Conservation (phyloP, 768 basidiomycete species). For the Rickenella mellea region DNA sequence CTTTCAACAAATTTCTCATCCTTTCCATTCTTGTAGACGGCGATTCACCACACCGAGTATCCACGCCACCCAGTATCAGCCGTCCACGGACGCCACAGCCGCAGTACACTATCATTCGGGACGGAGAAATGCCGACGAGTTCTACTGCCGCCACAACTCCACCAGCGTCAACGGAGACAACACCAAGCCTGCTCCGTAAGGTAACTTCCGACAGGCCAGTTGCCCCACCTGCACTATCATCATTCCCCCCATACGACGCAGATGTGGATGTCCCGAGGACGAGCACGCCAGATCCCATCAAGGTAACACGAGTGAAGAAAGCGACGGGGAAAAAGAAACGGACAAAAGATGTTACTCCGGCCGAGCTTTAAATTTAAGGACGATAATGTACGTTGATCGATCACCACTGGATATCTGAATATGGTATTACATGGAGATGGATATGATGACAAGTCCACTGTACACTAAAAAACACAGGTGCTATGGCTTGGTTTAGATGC, state of each 20-base stretch:
- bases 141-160: slow-evolving; percentile 22
- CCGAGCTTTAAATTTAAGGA: slow-evolving; percentile 1
- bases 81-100: slow-evolving; percentile 30
- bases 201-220: not conserved
- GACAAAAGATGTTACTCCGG: slow-evolving; percentile 18
- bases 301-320: slow-evolving; percentile 68
- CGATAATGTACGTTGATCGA: not conserved
- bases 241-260: slow-evolving; percentile 48
- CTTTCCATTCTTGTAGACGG: not conserved
- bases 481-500: no score
- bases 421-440: no score
- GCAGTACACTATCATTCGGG: slow-evolving; percentile 59
- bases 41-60: no score
- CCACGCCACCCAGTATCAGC: no score
- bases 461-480: no score
- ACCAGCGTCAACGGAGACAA: slow-evolving; percentile 13
- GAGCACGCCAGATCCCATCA: slow-evolving; percentile 61
- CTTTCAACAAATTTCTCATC: not conserved
- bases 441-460: no score
- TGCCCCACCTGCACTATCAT: slow-evolving; percentile 17
- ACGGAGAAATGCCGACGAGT: slow-evolving; percentile 72
- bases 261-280: slow-evolving; percentile 40
- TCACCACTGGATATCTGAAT: no score
- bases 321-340: slow-evolving; percentile 60
- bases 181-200: no score